These are phyloP conservation scores for Zygosaccharomyces sapae DNA, from an alignment of 1,139 yeast genomes.

Conservation along the genomic window DNA sequence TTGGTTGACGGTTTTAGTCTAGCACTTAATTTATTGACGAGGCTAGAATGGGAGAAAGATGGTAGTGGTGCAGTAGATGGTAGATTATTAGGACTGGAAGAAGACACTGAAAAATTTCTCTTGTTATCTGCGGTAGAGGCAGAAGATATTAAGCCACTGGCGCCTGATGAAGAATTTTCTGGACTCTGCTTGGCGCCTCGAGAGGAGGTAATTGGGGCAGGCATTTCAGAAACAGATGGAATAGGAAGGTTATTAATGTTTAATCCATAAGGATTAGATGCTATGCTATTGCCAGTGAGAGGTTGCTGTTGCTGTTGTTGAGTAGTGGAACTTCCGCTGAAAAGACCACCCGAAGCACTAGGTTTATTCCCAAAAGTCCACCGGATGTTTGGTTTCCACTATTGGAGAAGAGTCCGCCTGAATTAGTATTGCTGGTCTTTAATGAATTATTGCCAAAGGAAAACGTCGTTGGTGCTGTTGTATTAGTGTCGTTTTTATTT, in stretches of 20 bases:
- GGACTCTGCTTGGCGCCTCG: conserved; percentile 16
- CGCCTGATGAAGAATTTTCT: conserved; percentile 2
- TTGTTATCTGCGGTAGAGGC: conserved; percentile 14
- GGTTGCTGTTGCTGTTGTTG: conserved; percentile 1
- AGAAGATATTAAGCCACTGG: conserved; percentile 7
- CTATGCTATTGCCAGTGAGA: background rate
- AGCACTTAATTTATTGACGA: conserved; percentile 37
- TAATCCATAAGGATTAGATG: conserved; percentile 34
- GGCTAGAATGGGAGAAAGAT: conserved; percentile 28
- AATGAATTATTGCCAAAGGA: conserved; percentile 7
- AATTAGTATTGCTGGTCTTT: background rate
- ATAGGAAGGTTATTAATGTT: conserved; percentile 24
- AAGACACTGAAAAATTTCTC: conserved; percentile 25
- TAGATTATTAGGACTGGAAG: conserved; percentile 16
- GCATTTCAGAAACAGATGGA: conserved; percentile 35
- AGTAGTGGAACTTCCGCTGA: conserved; percentile 1
- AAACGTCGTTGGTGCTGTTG: conserved; percentile 12
- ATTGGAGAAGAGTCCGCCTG: conserved; percentile 11
- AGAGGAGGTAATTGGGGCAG: conserved; percentile 39
- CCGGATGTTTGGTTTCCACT: conserved; percentile 7
- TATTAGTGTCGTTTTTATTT: conserved; percentile 14
- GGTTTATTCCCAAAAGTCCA: conserved; percentile 19
- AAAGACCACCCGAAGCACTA: conserved; percentile 2
- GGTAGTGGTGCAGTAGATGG: conserved; percentile 15
- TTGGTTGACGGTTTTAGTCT: conserved; percentile 29